Evolutionary conservation across 805 yeast genomes (phyloP).

Genomic region (Maudiozyma saulgeensis): DNA sequence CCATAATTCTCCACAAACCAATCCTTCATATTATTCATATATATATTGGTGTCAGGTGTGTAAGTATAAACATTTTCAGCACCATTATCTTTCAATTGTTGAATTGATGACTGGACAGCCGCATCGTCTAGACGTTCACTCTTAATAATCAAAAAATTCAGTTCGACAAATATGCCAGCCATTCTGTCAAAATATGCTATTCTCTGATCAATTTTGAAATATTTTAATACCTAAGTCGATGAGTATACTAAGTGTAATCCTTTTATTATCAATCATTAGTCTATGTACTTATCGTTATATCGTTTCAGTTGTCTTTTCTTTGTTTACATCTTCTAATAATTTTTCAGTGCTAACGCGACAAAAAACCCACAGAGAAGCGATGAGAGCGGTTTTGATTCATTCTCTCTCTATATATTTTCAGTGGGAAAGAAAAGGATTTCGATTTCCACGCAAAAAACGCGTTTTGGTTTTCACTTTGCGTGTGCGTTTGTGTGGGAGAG

Average conservation of each 20-base stretch:
- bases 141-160: slow-evolving; percentile 17
- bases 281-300: background rate
- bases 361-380: background rate
- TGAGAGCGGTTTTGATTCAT: background rate
- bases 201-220: no score
- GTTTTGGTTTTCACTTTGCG: background rate
- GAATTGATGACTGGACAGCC: background rate
- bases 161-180: slow-evolving; percentile 9
- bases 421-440: no score
- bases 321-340: background rate
- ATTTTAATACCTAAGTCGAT: no score
- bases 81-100: slow-evolving; percentile 1
- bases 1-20: slow-evolving; percentile 13
- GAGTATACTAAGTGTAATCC: no score
- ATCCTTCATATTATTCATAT: background rate
- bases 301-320: background rate
- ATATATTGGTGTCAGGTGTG: no score
- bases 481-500: no score
- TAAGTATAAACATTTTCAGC: background rate
- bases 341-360: background rate
- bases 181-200: background rate
- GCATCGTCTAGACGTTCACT: background rate
- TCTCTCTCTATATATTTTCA: no score
- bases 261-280: no score
- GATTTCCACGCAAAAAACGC: background rate